These are phyloP conservation scores for Theobroma grandiflorum DNA, from an alignment of 441 rosid genomes.

Conservation along the genomic window DNA sequence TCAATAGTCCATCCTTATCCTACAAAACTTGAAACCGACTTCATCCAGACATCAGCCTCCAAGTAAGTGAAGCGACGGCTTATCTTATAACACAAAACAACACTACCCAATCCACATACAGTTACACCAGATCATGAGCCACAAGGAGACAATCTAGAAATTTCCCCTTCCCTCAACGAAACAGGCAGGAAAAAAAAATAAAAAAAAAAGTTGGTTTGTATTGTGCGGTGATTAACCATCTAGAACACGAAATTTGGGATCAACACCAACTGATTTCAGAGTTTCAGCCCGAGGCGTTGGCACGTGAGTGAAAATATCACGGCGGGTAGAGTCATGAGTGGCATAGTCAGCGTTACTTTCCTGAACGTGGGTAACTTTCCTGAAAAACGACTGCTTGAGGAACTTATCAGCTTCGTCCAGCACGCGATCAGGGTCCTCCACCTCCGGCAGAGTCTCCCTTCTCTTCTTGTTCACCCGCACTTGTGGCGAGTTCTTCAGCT, in stretches of 20 bases:
- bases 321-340: slow-evolving; percentile 21
- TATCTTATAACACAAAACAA: neutral
- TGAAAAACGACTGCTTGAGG: slow-evolving; percentile 48
- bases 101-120: neutral
- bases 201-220: neutral
- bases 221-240: neutral
- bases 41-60: neutral
- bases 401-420: slow-evolving; percentile 48
- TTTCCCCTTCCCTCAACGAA: neutral
- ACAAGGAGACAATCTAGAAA: neutral
- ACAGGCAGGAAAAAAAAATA: neutral
- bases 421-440: slow-evolving; percentile 58
- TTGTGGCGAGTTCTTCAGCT: slow-evolving; percentile 46
- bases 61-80: neutral
- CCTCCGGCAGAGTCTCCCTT: slow-evolving; percentile 63
- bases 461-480: slow-evolving; percentile 60
- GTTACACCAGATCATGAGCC: neutral
- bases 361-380: slow-evolving; percentile 63
- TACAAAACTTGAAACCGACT: neutral
- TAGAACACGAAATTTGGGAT: slow-evolving; percentile 38
- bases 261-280: slow-evolving; percentile 58
- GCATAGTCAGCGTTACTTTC: slow-evolving; percentile 36
- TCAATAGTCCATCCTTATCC: slow-evolving; percentile 1
- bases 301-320: slow-evolving; percentile 34
- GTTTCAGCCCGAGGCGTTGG: slow-evolving; percentile 32